A percentile compares a stretch with the other conserved stretches of the same genome.
Conservation (phyloP, 2,329 filamentous ascomycete species). For the Cordyceps farinosa region DNA sequence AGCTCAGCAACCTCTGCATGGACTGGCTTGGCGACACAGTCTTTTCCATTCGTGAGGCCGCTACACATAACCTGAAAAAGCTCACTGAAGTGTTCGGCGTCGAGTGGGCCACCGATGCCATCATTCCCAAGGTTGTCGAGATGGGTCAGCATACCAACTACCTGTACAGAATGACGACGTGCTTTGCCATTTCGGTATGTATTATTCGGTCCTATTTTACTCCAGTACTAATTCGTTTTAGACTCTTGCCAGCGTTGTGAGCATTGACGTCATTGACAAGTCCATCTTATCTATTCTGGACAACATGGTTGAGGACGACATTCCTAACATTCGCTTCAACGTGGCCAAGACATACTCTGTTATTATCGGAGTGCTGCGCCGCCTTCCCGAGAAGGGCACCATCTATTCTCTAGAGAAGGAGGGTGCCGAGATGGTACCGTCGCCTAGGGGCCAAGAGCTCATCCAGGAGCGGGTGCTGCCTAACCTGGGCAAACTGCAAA, state of each 20-base stretch:
- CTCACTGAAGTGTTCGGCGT: slow-evolving; percentile 97
- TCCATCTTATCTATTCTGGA: slow-evolving; percentile 95
- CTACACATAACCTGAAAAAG: slow-evolving; percentile 96
- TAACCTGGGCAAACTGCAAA: slow-evolving; percentile 89
- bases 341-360: slow-evolving; percentile 96
- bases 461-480: slow-evolving; percentile 85
- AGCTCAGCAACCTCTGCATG: slow-evolving; percentile 94
- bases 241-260: slow-evolving; percentile 92
- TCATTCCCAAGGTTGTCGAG: slow-evolving; percentile 96
- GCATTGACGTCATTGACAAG: slow-evolving; percentile 85
- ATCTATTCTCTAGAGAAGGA: slow-evolving; percentile 81
- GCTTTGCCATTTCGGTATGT: slow-evolving; percentile 95
- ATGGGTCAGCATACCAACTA: slow-evolving; percentile 99
- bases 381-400: slow-evolving; percentile 84
- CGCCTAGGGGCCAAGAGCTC: slow-evolving; percentile 70
- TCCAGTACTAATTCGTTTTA: slow-evolving; percentile 37
- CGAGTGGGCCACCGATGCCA: slow-evolving; percentile 93
- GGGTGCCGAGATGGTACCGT: slow-evolving; percentile 58
- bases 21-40: slow-evolving; percentile 97
- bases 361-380: slow-evolving; percentile 85
- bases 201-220: neutral
- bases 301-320: slow-evolving; percentile 88
- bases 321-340: slow-evolving; percentile 99
- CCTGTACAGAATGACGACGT: slow-evolving; percentile 99
- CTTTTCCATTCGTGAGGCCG: slow-evolving; percentile 96